These are phyloP conservation scores for Polyporus tsugae DNA, from an alignment of 1,284 basidiomycete genomes.

Conservation along the genomic window DNA sequence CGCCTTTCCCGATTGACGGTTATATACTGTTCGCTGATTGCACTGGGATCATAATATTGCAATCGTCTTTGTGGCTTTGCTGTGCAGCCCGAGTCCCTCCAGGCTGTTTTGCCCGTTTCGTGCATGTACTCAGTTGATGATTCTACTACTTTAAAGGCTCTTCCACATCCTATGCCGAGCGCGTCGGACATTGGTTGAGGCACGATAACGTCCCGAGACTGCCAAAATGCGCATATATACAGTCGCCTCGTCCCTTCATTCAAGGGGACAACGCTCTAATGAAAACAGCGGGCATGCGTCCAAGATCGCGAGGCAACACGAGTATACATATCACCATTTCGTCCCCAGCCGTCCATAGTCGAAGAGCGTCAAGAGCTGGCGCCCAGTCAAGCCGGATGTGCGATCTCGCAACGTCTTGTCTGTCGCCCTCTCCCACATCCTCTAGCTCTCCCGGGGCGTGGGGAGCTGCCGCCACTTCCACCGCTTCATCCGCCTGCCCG, in stretches of 20 bases:
- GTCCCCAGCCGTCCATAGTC: neutral
- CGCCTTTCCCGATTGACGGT: neutral
- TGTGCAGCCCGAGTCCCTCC: too few species aligned
- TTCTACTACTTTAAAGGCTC: neutral
- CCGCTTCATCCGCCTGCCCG: neutral
- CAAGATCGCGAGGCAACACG: neutral
- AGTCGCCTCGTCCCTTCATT: too few species aligned
- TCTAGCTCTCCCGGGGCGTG: neutral
- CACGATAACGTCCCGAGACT: too few species aligned
- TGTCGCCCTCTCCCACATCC: neutral
- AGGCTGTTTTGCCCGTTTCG: too few species aligned
- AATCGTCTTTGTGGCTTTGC: too few species aligned
- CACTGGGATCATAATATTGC: too few species aligned
- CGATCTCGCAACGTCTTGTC: neutral
- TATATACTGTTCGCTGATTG: neutral
- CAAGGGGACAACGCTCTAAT: neutral
- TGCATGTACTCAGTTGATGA: too few species aligned
- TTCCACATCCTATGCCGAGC: too few species aligned
- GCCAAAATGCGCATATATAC: too few species aligned
- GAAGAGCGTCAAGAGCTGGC: neutral
- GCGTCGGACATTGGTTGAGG: too few species aligned
- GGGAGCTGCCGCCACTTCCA: neutral
- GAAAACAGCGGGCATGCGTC: neutral
- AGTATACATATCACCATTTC: too few species aligned
- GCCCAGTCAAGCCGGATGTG: neutral